Conservation (phyloP, 495 filamentous ascomycete genomes). For the Penicillium manginii region DNA sequence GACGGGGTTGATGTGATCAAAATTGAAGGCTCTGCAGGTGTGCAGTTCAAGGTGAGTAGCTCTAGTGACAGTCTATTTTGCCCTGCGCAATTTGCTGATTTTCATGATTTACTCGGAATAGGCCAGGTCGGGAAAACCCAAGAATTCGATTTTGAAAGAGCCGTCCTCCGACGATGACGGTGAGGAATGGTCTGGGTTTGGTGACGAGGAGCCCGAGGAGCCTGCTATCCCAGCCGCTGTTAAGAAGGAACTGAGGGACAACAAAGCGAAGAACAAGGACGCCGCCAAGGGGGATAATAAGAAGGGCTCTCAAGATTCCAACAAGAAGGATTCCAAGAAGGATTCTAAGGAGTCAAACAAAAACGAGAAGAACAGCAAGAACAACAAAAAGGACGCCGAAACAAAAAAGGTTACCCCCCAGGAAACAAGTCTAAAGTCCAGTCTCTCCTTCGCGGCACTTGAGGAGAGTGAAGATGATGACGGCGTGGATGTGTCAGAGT, state of each 20-base stretch:
- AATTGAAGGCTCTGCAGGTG: conserved; percentile 32
- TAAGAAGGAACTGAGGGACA: conserved; percentile 26
- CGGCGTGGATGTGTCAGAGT: conserved; percentile 65
- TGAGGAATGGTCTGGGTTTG: conserved; percentile 63
- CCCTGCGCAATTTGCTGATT: neutral
- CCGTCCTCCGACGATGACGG: conserved; percentile 32
- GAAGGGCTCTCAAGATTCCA: conserved; percentile 13
- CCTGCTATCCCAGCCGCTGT: conserved; percentile 22
- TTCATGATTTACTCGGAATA: conserved; percentile 16
- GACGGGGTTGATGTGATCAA: conserved; percentile 83
- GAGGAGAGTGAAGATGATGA: conserved; percentile 49
- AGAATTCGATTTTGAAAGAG: conserved; percentile 40
- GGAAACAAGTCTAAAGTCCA: conserved; percentile 34
- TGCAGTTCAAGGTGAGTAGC: conserved; percentile 52
- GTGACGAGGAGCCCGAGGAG: conserved; percentile 43
- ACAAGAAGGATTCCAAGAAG: conserved; percentile 7
- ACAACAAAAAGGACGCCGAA: conserved; percentile 37
- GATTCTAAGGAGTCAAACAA: conserved; percentile 9
- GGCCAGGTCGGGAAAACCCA: conserved; percentile 42
- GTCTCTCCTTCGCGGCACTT: conserved; percentile 45
- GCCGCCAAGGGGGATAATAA: conserved; percentile 16
- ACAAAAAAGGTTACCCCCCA: conserved; percentile 33
- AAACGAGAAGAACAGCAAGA: conserved; percentile 34
- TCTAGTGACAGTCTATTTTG: conserved; percentile 11
- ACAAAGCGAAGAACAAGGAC: conserved; percentile 27